Conservation (phyloP, 805 yeast genomes). For the Starmera amethionina region DNA sequence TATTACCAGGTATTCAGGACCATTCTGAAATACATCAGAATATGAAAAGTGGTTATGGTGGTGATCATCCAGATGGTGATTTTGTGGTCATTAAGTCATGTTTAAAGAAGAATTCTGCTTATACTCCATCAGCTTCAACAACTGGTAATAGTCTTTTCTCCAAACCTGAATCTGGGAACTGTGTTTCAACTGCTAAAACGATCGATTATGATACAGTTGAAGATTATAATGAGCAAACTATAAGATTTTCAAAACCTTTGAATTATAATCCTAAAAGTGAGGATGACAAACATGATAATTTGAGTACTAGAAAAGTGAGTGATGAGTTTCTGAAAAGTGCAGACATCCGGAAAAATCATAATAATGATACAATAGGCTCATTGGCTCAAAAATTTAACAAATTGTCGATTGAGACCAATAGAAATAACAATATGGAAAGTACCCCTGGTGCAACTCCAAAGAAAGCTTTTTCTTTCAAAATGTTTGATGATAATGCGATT, state of each 20-base stretch:
- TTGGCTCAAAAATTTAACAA: conserved; percentile 3
- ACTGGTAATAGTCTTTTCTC: background rate
- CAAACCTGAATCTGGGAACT: background rate
- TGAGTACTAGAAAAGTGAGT: too few species aligned
- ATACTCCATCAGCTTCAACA: background rate
- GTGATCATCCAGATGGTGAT: too few species aligned
- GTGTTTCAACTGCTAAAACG: background rate
- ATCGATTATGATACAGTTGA: background rate
- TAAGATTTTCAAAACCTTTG: too few species aligned
- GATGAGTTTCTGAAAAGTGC: too few species aligned
- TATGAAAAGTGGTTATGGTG: too few species aligned
- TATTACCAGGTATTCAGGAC: background rate
- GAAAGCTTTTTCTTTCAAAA: conserved; percentile 2
- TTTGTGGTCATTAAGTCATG: background rate
- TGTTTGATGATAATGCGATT: background rate
- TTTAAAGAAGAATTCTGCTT: background rate
- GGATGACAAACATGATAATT: too few species aligned
- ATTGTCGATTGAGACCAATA: background rate
- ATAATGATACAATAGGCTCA: conserved; percentile 2
- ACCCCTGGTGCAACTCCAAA: background rate
- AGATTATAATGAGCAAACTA: too few species aligned
- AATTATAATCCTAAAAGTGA: too few species aligned
- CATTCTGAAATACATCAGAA: background rate
- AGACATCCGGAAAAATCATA: too few species aligned
- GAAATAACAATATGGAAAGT: background rate